Base-by-base conservation (phyloP, 2,329 filamentous ascomycete genomes). In the Daldinia sp. region DNA sequence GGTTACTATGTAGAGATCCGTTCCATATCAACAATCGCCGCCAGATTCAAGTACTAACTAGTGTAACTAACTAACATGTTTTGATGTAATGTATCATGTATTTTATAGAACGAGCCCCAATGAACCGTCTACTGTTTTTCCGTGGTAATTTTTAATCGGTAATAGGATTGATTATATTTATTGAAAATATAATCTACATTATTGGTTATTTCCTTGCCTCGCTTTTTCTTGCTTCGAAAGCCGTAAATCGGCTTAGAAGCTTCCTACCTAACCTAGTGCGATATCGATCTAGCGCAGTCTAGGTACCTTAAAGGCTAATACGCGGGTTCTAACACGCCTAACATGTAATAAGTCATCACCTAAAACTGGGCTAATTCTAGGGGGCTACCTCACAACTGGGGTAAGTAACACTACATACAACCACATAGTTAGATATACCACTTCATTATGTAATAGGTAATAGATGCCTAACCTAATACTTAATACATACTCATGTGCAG, bases 361-460 rank as follows among this genome's bases (percentile, higher is more conserved):
- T n/a, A n/a, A n/a, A 35, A 35, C 32, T 1, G n/a, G 32, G 32
- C 32, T 35, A 35, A 23, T 23, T n/a, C n/a, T n/a, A n/a, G 5
- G 10, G 8, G 10, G 3, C 19, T 41, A 19, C 37, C 6, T 25
- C 19, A 25, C 25, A 43, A 43, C 5, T 43, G 39, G 19, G 39
- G 39, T 25, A 43, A 43, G 19, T n/a, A n/a, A n/a, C n/a, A n/a
- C n/a, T n/a, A n/a, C n/a, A n/a, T n/a, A n/a, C n/a, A n/a, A n/a
- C n/a, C n/a, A n/a, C n/a, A n/a, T n/a, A n/a, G n/a, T n/a, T n/a
- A n/a, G n/a, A n/a, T n/a, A n/a, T n/a, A 43, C 39, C 27, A 27
- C 39, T 9, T 45, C 39, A 21, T 45, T 45, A 45, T 45, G 39
- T 45, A 45, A 45, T 45, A n/a, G n/a, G n/a, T n/a, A 45, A 45